phyloP scores from a whole-genome alignment of 2,329 filamentous ascomycete species.

The Trichoderma oligosporum region DNA sequence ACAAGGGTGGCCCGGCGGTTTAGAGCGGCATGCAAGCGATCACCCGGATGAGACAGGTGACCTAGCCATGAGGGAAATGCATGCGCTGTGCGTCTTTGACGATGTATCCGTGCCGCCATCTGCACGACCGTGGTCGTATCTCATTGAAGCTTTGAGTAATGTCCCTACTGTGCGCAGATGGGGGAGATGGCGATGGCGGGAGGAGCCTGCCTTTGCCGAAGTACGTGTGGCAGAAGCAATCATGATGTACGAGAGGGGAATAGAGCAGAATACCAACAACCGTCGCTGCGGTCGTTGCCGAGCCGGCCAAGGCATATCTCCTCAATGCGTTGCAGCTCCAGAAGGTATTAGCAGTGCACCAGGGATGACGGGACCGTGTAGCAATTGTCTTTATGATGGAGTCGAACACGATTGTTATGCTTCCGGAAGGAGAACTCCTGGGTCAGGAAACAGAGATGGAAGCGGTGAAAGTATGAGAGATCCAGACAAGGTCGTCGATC shows the following conservation, averaged over 20 bases:
- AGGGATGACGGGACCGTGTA: conserved; percentile 22
- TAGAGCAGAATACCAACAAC: conserved; percentile 20
- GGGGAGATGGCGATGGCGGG: conserved; percentile 26
- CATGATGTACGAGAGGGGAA: conserved; percentile 28
- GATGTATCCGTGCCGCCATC: conserved; percentile 17
- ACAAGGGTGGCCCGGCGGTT: conserved; percentile 19
- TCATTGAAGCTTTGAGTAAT: conserved; percentile 18
- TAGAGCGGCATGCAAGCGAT: conserved; percentile 16
- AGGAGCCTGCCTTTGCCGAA: conserved; percentile 19
- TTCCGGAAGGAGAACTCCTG: conserved; percentile 17
- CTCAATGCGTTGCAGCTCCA: conserved; percentile 26
- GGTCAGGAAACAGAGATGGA: conserved; percentile 18
- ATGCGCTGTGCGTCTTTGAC: conserved; percentile 26
- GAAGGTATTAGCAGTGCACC: conserved; percentile 19
- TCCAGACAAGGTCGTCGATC: conserved; percentile 25
- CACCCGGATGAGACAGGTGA: conserved; percentile 17
- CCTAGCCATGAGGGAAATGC: conserved; percentile 22
- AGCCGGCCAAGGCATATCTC: conserved; percentile 25
- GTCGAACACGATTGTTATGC: conserved; percentile 17
- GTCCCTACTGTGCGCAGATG: conserved; percentile 20
- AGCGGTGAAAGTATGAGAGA: conserved; percentile 21
- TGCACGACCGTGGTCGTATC: conserved; percentile 17
- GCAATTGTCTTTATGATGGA: conserved; percentile 28
- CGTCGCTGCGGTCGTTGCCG: conserved; percentile 25
- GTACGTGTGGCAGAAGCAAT: conserved; percentile 24